phyloP scores from a whole-genome alignment of 176 grass and related monocot species.

The Elaeis guineensis region DNA sequence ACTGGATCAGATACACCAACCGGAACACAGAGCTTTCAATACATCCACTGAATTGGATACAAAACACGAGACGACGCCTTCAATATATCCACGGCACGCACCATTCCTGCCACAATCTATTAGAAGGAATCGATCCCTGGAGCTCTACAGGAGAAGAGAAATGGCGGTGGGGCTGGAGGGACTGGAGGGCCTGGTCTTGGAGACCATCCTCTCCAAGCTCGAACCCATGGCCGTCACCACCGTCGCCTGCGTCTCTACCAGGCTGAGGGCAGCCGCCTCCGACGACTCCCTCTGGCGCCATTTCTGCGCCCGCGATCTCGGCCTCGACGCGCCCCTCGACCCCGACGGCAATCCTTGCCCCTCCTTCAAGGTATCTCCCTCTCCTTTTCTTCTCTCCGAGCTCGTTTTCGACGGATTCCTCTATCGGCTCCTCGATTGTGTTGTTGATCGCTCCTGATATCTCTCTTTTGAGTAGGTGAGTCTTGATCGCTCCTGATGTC shows the following conservation, averaged over 20 bases:
- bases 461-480: no score
- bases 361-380: slow-evolving; percentile 53
- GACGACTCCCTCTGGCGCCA: slow-evolving; percentile 56
- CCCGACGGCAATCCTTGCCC: slow-evolving; percentile 44
- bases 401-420: no score
- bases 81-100: no score
- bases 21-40: no score
- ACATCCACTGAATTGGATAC: no score
- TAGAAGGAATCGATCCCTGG: no score
- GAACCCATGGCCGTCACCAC: slow-evolving; percentile 36
- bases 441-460: no score
- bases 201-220: slow-evolving; percentile 55
- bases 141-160: not conserved
- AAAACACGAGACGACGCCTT: no score
- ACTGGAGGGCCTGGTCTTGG: slow-evolving; percentile 40
- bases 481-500: no score
- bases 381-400: not conserved
- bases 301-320: slow-evolving; percentile 62
- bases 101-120: no score
- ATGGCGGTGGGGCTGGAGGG: slow-evolving; percentile 34
- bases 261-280: slow-evolving; percentile 34
- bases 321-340: slow-evolving; percentile 40
- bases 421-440: no score
- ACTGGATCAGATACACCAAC: no score
- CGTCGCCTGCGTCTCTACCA: slow-evolving; percentile 56